phyloP scores from a whole-genome alignment of 306 rosid species.

The Lathyrus sativus region DNA sequence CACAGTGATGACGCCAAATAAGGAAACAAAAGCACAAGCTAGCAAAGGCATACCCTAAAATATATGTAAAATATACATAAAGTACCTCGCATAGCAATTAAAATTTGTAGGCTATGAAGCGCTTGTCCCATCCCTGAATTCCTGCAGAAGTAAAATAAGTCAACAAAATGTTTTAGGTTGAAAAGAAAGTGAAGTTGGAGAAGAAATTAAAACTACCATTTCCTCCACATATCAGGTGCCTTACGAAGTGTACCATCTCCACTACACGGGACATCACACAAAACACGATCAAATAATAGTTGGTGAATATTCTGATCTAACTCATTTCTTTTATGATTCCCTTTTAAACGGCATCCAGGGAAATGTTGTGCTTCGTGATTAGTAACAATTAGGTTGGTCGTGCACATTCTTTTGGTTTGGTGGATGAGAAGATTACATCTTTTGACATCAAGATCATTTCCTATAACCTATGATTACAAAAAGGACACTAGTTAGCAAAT shows the following conservation, averaged over 20 bases:
- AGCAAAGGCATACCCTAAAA: neutral
- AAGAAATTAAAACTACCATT: conserved; percentile 66
- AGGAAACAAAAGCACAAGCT: conserved; percentile 22
- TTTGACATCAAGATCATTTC: conserved; percentile 97
- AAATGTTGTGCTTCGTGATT: conserved; percentile 99
- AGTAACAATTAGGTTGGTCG: conserved; percentile 91
- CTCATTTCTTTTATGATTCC: conserved; percentile 42
- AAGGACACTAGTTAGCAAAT: conserved; percentile 19
- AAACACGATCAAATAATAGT: conserved; percentile 86
- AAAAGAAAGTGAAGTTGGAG: conserved; percentile 5
- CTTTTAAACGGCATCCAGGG: conserved; percentile 80
- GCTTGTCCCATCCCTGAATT: conserved; percentile 87
- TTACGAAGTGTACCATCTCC: conserved; percentile 99
- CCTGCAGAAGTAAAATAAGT: conserved; percentile 55
- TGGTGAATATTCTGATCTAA: conserved; percentile 48
- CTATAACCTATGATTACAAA: conserved; percentile 67
- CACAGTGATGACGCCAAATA: neutral
- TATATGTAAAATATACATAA: conserved; percentile 13
- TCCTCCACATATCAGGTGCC: conserved; percentile 99
- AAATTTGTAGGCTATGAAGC: conserved; percentile 78
- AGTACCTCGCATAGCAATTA: conserved; percentile 82
- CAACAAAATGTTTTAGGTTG: conserved; percentile 21
- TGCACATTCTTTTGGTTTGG: conserved; percentile 99
- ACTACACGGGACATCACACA: conserved; percentile 98
- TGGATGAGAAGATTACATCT: conserved; percentile 98